A percentile compares a stretch with the other conserved stretches of the same genome.
Evolutionary conservation across 1,284 basidiomycete genomes (phyloP).

Genomic region (Ceratobasidium sp.): DNA sequence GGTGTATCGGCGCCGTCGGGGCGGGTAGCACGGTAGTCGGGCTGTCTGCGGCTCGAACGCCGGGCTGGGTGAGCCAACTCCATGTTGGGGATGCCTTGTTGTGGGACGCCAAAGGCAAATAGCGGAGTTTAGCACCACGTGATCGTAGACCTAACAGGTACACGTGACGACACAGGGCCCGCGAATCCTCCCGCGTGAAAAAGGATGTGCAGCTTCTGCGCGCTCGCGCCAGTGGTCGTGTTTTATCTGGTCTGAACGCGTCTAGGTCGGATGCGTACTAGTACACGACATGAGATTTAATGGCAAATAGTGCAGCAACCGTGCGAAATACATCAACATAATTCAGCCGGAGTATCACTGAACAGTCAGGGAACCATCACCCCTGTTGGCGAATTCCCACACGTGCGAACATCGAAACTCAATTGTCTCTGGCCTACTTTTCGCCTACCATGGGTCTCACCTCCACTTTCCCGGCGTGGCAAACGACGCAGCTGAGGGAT

Average conservation of each 20-base stretch:
- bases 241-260: conserved; percentile 29
- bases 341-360: conserved; percentile 29
- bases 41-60: conserved; percentile 18
- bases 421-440: not conserved
- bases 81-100: conserved; percentile 8
- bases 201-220: not conserved
- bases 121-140: conserved; percentile 8
- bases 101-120: not conserved
- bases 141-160: not conserved
- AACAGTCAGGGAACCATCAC: conserved; percentile 21
- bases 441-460: conserved; percentile 6
- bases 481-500: conserved; percentile 28
- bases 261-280: not conserved
- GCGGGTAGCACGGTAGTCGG: conserved; percentile 14
- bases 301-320: conserved; percentile 23
- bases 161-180: conserved; percentile 13
- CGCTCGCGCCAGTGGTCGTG: not conserved
- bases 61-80: conserved; percentile 16
- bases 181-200: not conserved
- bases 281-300: conserved; percentile 17
- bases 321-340: conserved; percentile 35
- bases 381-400: conserved; percentile 29
- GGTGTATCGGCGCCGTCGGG: conserved; percentile 3
- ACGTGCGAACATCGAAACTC: conserved; percentile 10
- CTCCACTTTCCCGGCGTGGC: conserved; percentile 24